phyloP scores from a whole-genome alignment of 176 grass and related monocot species.

The Juncus effusus region DNA sequence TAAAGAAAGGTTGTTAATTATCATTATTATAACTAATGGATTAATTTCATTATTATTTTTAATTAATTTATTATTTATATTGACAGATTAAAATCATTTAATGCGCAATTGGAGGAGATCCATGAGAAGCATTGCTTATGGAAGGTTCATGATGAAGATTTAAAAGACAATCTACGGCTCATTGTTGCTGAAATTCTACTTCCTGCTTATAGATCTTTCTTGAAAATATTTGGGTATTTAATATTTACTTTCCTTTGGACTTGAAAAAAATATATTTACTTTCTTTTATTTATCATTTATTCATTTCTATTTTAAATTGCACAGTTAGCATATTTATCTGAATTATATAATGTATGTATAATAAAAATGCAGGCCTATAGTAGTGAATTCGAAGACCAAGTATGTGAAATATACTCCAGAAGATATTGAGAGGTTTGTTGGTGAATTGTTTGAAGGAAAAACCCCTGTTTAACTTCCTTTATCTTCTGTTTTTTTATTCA shows the following conservation, averaged over 20 bases:
- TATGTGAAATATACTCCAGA: constrained; percentile 14
- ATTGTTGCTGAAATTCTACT: constrained; percentile 62
- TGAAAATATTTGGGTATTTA: constrained; percentile 54
- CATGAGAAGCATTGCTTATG: constrained; percentile 52
- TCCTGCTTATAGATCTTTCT: constrained; percentile 72
- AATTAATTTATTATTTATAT: constrained; percentile 13
- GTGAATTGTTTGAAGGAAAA: constrained; percentile 19
- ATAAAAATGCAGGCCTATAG: constrained; percentile 4
- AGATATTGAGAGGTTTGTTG: constrained; percentile 15
- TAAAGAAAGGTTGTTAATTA: constrained; percentile 22
- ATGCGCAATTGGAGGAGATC: constrained; percentile 53
- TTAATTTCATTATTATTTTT: background rate
- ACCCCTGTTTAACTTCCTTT: background rate
- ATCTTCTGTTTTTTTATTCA: too few species aligned
- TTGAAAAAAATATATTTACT: too few species aligned
- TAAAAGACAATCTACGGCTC: constrained; percentile 47
- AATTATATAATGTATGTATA: too few species aligned
- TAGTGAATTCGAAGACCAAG: constrained; percentile 19
- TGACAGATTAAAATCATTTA: constrained; percentile 61
- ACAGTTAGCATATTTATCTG: too few species aligned
- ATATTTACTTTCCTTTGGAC: background rate
- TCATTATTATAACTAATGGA: background rate
- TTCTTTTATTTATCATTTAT: too few species aligned
- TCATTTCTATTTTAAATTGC: too few species aligned
- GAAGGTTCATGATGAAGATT: constrained; percentile 58